These are phyloP conservation scores for Elaeis oleifera DNA, from an alignment of 202 grass and related monocot genomes.

Conservation along the genomic window DNA sequence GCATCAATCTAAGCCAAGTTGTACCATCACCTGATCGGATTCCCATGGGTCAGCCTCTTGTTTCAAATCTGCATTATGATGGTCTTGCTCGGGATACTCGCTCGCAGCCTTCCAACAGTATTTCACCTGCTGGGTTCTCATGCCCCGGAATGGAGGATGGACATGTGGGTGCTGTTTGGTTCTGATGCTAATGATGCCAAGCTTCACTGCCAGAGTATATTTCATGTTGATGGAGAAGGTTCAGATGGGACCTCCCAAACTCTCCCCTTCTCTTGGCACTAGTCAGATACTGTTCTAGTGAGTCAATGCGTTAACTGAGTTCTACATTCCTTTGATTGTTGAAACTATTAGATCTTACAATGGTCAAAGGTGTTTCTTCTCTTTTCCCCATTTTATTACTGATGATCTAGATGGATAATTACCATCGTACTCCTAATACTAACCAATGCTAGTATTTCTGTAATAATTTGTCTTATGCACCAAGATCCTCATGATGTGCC, in stretches of 20 bases:
- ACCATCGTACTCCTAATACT: too few species aligned
- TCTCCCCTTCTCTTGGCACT: slow-evolving; percentile 41
- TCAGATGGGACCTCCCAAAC: slow-evolving; percentile 37
- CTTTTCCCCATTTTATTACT: too few species aligned
- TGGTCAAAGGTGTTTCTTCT: too few species aligned
- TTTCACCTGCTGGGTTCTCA: slow-evolving; percentile 7
- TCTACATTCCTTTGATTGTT: too few species aligned
- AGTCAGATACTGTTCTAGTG: not conserved
- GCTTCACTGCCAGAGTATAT: slow-evolving; percentile 22
- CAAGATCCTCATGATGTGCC: too few species aligned
- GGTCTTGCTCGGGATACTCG: not conserved
- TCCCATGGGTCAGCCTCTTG: slow-evolving; percentile 21
- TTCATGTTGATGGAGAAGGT: slow-evolving; percentile 11
- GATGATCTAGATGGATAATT: too few species aligned
- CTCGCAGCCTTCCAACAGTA: slow-evolving; percentile 3
- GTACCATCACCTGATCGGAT: slow-evolving; percentile 5
- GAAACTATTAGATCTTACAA: too few species aligned
- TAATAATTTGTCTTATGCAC: too few species aligned
- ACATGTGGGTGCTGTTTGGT: not conserved
- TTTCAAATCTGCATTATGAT: slow-evolving; percentile 8
- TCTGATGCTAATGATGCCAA: not conserved
- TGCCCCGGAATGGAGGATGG: slow-evolving; percentile 6
- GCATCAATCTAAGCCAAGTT: slow-evolving; percentile 14
- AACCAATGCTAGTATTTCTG: too few species aligned
- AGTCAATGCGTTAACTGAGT: too few species aligned